Percentiles rank a stretch among this genome's conserved stretches.
These are phyloP conservation scores for Colletotrichum karsti DNA, from an alignment of 2,329 filamentous ascomycete species.

Conservation along the genomic window DNA sequence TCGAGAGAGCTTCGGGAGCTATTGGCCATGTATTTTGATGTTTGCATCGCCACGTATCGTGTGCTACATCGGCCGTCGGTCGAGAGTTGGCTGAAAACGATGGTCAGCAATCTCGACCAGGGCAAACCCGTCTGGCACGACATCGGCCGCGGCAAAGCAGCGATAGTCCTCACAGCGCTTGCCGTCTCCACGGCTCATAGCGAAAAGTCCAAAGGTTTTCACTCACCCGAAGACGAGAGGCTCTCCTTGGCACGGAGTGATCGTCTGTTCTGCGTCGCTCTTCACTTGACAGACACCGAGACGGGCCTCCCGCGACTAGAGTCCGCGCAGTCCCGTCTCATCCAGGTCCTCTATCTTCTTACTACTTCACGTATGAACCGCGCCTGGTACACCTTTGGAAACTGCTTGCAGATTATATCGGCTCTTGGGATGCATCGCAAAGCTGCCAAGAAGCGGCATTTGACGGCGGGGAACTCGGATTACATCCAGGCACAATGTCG, in stretches of 20 bases:
- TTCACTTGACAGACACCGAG: slow-evolving; percentile 40
- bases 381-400: slow-evolving; percentile 69
- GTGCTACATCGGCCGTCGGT: slow-evolving; percentile 64
- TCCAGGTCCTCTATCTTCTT: slow-evolving; percentile 67
- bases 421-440: slow-evolving; percentile 50
- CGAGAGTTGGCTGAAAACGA: slow-evolving; percentile 53
- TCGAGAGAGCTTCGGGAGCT: slow-evolving; percentile 42
- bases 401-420: slow-evolving; percentile 59
- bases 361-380: slow-evolving; percentile 68
- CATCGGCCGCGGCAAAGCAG: slow-evolving; percentile 52
- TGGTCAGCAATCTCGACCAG: slow-evolving; percentile 46
- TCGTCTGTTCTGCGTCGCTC: slow-evolving; percentile 51
- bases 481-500: slow-evolving; percentile 60
- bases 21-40: slow-evolving; percentile 65
- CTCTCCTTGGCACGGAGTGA: slow-evolving; percentile 42
- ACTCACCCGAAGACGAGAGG: slow-evolving; percentile 35
- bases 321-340: slow-evolving; percentile 64
- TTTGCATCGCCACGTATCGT: slow-evolving; percentile 67
- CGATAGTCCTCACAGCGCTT: slow-evolving; percentile 57
- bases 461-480: slow-evolving; percentile 36
- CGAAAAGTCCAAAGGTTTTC: slow-evolving; percentile 43
- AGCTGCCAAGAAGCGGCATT: slow-evolving; percentile 38
- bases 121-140: slow-evolving; percentile 45
- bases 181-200: slow-evolving; percentile 56
- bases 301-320: slow-evolving; percentile 44